phyloP scores from a whole-genome alignment of 108 stramenopile species.

The Schizochytrium sp. region DNA sequence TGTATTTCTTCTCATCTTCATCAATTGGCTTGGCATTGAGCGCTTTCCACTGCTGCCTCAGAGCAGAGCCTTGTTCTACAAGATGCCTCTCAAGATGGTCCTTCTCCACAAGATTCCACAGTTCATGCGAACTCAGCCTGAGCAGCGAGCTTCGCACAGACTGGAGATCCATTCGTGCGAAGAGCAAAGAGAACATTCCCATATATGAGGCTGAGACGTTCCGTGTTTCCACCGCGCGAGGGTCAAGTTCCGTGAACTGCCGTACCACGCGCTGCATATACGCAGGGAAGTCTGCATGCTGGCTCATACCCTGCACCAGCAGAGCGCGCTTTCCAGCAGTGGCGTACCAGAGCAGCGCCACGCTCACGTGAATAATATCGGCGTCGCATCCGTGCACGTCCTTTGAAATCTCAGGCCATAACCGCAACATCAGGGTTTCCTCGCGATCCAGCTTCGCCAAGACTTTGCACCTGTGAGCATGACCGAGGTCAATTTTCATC shows the following conservation, averaged over 20 bases:
- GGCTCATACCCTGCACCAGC: conserved; percentile 41
- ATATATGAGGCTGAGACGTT: conserved; percentile 2
- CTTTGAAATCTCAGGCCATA: neutral
- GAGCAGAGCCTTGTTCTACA: neutral
- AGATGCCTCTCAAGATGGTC: neutral
- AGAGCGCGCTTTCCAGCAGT: neutral
- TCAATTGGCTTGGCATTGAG: neutral
- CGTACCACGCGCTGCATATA: conserved; percentile 27
- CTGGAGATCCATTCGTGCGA: neutral
- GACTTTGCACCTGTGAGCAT: neutral
- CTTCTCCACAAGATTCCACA: conserved; percentile 18
- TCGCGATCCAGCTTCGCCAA: conserved; percentile 43
- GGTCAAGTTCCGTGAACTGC: conserved; percentile 34
- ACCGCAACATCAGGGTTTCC: conserved; percentile 1
- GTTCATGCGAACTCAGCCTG: neutral
- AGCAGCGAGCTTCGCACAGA: conserved; percentile 27
- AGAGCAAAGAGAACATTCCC: conserved; percentile 15
- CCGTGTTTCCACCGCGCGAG: neutral
- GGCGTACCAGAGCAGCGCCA: conserved; percentile 28
- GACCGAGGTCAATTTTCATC: neutral
- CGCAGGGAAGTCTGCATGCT: conserved; percentile 5
- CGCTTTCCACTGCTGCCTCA: conserved; percentile 20
- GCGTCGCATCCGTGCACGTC: neutral
- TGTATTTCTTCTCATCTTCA: conserved; percentile 14
- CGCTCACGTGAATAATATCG: neutral